Evolutionary conservation across 78 protist species (phyloP).

Genomic region (Anaeramoeba flamelloides): DNA sequence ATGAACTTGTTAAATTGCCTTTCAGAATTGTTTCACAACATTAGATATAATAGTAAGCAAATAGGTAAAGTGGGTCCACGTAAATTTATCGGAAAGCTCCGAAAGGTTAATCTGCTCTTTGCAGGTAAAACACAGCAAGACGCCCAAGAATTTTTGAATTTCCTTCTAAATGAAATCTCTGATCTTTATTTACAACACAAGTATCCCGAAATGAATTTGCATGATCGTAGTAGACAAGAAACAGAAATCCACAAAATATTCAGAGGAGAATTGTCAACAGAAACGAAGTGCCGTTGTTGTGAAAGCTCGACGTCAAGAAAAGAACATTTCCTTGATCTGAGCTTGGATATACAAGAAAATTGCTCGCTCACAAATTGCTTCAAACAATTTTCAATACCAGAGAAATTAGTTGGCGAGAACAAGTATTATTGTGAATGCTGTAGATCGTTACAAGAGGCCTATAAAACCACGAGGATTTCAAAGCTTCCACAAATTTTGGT

Average conservation of each 20-base stretch:
- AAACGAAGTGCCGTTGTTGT: constrained; percentile 64
- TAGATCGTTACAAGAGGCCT: constrained; percentile 60
- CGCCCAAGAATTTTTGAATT: constrained; percentile 75
- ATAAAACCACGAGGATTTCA: constrained; percentile 53
- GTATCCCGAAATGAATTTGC: not conserved
- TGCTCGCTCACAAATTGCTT: constrained; percentile 45
- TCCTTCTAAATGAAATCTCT: constrained; percentile 44
- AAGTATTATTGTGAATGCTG: constrained; percentile 75
- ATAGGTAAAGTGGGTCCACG: constrained; percentile 31
- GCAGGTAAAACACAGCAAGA: constrained; percentile 60
- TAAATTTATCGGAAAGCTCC: constrained; percentile 34
- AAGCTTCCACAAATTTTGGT: constrained; percentile 52
- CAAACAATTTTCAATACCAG: constrained; percentile 37
- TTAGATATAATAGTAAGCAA: constrained; percentile 27
- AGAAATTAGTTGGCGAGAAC: constrained; percentile 37
- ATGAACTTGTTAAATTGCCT: constrained; percentile 19
- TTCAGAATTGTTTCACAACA: constrained; percentile 31
- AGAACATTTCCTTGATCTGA: constrained; percentile 63
- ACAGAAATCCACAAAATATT: constrained; percentile 68
- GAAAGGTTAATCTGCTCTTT: constrained; percentile 34
- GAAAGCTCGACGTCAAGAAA: constrained; percentile 43
- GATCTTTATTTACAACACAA: constrained; percentile 36
- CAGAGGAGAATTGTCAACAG: constrained; percentile 60
- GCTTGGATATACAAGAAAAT: constrained; percentile 56
- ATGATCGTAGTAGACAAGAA: not conserved